Evolutionary conservation across 768 basidiomycete genomes (phyloP), one percentile per base, ranked within the genome.

Genomic region (Lentinula aciculospora): DNA sequence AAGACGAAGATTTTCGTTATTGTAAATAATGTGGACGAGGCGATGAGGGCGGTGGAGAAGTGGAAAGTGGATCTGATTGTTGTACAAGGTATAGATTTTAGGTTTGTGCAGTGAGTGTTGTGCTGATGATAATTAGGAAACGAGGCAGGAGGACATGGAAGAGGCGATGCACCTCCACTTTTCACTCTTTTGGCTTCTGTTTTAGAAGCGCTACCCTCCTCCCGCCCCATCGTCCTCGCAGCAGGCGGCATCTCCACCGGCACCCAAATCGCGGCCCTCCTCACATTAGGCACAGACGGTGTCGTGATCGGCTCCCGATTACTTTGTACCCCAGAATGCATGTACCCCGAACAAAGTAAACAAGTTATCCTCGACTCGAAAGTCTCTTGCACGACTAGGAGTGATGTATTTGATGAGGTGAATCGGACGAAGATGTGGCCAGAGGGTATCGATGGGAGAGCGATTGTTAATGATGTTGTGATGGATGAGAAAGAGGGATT

Each of bases 61-160:
- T 81, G 76, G 76, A 76, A 75, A 48, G 80, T 76, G 0, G 88
- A 89, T 63, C 79, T 82, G 1, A 59, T 89, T 29, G 82, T 89
- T 4, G 81, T 78, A 0, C 87, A 89, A 78, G 86, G 88, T 82
- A 62, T 34, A 64, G 59, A 21, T 44, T 29, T 19, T 17, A 21
- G 8, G 21, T 25, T 58, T 55, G 49, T 46, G 44, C 32, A 17
- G 19, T 15, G 21, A n/a, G 10, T 37, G 5, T 29, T 37, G 7
- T 47, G n/a, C n/a, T 29, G 15, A 21, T 31, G 2, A 4, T 2
- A 3, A 54, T 13, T 61, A 81, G 80, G 80, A 12, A 70, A 66
- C 51, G 81, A 83, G 62, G 71, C 79, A 5, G 81, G 81, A 3
- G 81, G 81, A 5, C 80, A 81, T 62, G 79, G 77, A 1, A 60